A percentile compares a stretch with the other conserved stretches of the same genome.
These are phyloP conservation scores for Dichotomopilus funicola DNA, from an alignment of 2,329 filamentous ascomycete genomes.

Conservation along the genomic window DNA sequence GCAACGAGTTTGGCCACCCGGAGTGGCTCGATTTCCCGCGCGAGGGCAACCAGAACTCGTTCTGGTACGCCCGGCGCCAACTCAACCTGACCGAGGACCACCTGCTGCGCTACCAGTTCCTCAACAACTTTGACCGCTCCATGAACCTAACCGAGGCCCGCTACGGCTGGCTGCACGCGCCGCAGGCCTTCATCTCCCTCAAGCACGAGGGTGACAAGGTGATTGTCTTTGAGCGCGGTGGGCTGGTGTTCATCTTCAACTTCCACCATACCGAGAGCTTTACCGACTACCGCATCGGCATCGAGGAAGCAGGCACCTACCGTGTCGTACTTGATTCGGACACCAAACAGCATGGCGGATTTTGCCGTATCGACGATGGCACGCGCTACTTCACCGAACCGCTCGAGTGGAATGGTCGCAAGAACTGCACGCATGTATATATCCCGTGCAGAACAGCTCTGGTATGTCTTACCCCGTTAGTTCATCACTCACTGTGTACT, in stretches of 20 bases:
- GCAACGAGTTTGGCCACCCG: slow-evolving; percentile 96
- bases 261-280: slow-evolving; percentile 83
- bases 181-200: slow-evolving; percentile 85
- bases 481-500: neutral
- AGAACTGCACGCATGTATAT: slow-evolving; percentile 90
- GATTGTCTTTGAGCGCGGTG: slow-evolving; percentile 88
- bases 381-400: slow-evolving; percentile 90
- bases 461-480: slow-evolving; percentile 42
- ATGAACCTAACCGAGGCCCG: slow-evolving; percentile 87
- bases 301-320: slow-evolving; percentile 82
- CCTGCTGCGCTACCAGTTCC: slow-evolving; percentile 78
- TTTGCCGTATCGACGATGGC: slow-evolving; percentile 67
- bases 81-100: slow-evolving; percentile 85
- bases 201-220: slow-evolving; percentile 95
- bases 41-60: slow-evolving; percentile 85
- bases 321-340: slow-evolving; percentile 80
- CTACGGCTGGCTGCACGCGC: slow-evolving; percentile 81
- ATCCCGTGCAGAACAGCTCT: slow-evolving; percentile 77
- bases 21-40: slow-evolving; percentile 99
- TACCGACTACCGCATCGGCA: slow-evolving; percentile 84
- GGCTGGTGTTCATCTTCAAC: slow-evolving; percentile 91
- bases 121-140: slow-evolving; percentile 86
- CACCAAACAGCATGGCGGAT: slow-evolving; percentile 68
- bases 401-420: slow-evolving; percentile 80
- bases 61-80: slow-evolving; percentile 89